Evolutionary conservation across 2,329 filamentous ascomycete genomes (phyloP).

Genomic region (Venturia asperata): DNA sequence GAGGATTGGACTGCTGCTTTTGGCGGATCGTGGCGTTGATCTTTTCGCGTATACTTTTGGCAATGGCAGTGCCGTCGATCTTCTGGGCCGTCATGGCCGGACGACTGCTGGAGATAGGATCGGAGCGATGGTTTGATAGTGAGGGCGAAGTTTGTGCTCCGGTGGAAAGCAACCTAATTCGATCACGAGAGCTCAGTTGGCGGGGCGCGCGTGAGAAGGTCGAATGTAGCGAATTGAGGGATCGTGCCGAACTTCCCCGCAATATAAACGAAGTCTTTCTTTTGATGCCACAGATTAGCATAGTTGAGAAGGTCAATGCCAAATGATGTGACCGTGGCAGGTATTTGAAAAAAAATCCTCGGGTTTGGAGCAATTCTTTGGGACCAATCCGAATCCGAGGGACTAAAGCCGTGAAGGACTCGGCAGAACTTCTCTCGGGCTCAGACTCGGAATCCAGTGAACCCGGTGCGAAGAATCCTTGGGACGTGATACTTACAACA

Average conservation of each 20-base stretch:
- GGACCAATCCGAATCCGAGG: background rate
- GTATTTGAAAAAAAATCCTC: background rate
- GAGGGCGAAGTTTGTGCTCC: background rate
- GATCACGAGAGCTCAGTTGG: slow-evolving; percentile 10
- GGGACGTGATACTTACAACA: too few relatives aligned
- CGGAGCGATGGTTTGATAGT: background rate
- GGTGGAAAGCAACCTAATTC: background rate
- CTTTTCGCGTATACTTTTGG: slow-evolving; percentile 78
- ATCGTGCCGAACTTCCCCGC: slow-evolving; percentile 10
- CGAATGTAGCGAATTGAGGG: background rate
- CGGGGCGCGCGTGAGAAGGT: slow-evolving; percentile 9
- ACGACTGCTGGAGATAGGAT: slow-evolving; percentile 36
- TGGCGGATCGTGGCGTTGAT: slow-evolving; percentile 73
- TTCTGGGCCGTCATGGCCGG: slow-evolving; percentile 74
- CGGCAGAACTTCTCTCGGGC: background rate
- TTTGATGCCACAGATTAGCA: slow-evolving; percentile 9
- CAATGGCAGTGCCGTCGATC: slow-evolving; percentile 94
- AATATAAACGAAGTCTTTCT: background rate
- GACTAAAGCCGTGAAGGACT: background rate
- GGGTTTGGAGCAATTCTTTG: background rate
- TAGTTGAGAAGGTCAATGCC: background rate
- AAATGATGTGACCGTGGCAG: background rate
- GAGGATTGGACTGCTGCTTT: slow-evolving; percentile 73
- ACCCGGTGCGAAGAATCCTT: background rate
- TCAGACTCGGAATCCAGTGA: background rate